phyloP scores from a whole-genome alignment of 768 basidiomycete species.

The Agaricus bisporus region DNA sequence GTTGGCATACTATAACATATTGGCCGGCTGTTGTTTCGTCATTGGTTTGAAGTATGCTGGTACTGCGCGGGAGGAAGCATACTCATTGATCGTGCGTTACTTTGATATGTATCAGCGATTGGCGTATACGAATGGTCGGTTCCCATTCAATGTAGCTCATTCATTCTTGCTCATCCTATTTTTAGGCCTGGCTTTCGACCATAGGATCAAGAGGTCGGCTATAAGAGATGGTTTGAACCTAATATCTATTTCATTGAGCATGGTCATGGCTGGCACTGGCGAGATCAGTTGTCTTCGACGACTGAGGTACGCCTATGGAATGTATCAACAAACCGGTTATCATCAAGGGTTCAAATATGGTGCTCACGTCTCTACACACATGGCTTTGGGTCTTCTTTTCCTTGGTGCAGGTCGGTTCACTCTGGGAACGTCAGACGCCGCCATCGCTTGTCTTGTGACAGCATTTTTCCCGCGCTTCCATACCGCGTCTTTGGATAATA shows the following conservation, averaged over 20 bases:
- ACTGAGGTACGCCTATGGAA: slow-evolving; percentile 84
- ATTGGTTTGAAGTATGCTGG: slow-evolving; percentile 93
- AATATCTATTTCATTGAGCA: slow-evolving; percentile 78
- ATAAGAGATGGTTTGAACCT: slow-evolving; percentile 85
- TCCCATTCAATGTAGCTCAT: neutral
- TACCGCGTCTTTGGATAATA: slow-evolving; percentile 76
- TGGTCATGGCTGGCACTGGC: slow-evolving; percentile 97
- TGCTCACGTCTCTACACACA: slow-evolving; percentile 83
- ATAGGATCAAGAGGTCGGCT: slow-evolving; percentile 82
- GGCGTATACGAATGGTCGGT: slow-evolving; percentile 62
- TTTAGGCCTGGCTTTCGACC: slow-evolving; percentile 74
- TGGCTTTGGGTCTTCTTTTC: slow-evolving; percentile 88
- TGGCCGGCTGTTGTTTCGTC: slow-evolving; percentile 88
- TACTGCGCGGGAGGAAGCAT: slow-evolving; percentile 86
- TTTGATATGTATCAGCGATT: slow-evolving; percentile 75
- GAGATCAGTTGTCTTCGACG: slow-evolving; percentile 86
- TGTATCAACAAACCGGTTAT: slow-evolving; percentile 60
- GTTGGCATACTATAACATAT: slow-evolving; percentile 85
- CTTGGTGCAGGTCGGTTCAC: slow-evolving; percentile 91
- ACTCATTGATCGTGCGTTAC: slow-evolving; percentile 72
- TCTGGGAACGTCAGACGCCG: slow-evolving; percentile 85
- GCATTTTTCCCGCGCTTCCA: slow-evolving; percentile 92
- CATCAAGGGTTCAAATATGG: slow-evolving; percentile 77
- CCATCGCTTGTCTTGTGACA: slow-evolving; percentile 83
- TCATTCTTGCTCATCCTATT: neutral